Evolutionary conservation across 1,284 basidiomycete species (phyloP).

Genomic region (Apiotrichum domesticum): DNA sequence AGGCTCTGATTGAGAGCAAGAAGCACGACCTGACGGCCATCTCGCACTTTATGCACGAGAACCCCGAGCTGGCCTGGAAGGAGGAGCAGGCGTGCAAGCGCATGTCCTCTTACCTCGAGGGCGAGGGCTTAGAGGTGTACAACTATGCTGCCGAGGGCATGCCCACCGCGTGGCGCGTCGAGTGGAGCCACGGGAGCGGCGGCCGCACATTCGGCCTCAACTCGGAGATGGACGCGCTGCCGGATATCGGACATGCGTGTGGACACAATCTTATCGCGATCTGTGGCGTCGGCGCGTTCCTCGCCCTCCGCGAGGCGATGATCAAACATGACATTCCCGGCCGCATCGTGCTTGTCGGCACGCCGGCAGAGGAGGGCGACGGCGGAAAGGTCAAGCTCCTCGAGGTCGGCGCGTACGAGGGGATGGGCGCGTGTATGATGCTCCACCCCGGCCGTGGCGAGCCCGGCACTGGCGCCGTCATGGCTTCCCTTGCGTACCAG

Average conservation of each 20-base stretch:
- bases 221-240: conserved; percentile 52
- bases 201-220: conserved; percentile 61
- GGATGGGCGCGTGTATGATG: conserved; percentile 21
- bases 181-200: conserved; percentile 55
- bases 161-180: conserved; percentile 61
- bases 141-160: conserved; percentile 45
- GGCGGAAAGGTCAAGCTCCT: conserved; percentile 70
- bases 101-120: conserved; percentile 27
- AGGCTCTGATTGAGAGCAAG: conserved; percentile 5
- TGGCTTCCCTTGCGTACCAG: conserved; percentile 23
- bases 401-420: conserved; percentile 61
- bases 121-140: conserved; percentile 32
- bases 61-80: conserved; percentile 39
- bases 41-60: conserved; percentile 36
- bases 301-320: conserved; percentile 64
- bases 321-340: conserved; percentile 61
- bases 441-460: conserved; percentile 11
- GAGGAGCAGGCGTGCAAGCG: conserved; percentile 28
- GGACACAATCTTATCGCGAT: conserved; percentile 83
- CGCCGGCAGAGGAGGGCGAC: conserved; percentile 76
- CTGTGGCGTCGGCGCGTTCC: conserved; percentile 67
- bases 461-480: conserved; percentile 9
- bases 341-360: conserved; percentile 71
- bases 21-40: conserved; percentile 33
- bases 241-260: conserved; percentile 66